These are phyloP conservation scores for Pythium vanterpoolii DNA, from an alignment of 352 stramenopile species.

Conservation along the genomic window DNA sequence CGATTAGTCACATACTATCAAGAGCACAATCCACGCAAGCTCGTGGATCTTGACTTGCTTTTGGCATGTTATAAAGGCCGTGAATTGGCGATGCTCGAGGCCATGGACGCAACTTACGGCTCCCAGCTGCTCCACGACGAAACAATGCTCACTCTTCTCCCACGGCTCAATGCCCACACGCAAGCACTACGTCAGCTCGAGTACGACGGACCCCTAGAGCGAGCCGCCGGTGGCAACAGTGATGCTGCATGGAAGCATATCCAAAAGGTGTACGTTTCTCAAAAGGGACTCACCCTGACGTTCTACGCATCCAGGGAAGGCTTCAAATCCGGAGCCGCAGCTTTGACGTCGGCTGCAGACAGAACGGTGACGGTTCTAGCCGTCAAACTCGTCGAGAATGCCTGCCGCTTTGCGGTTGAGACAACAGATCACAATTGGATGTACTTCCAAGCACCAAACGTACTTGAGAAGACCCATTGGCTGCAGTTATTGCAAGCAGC, in stretches of 20 bases:
- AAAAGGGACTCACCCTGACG: constrained; percentile 38
- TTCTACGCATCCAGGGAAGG: constrained; percentile 61
- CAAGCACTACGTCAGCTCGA: constrained; percentile 15
- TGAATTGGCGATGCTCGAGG: constrained; percentile 27
- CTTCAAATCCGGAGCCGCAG: constrained; percentile 38
- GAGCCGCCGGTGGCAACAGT: constrained; percentile 16
- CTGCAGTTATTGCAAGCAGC: constrained; percentile 30
- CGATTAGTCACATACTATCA: constrained; percentile 29
- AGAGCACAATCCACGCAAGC: constrained; percentile 30
- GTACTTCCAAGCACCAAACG: constrained; percentile 27
- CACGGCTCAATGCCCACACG: constrained; percentile 17
- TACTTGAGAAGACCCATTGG: constrained; percentile 26
- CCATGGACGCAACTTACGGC: constrained; percentile 28
- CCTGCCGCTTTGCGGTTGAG: constrained; percentile 31
- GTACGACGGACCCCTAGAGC: constrained; percentile 20
- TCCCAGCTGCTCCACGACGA: constrained; percentile 21
- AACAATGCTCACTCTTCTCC: constrained; percentile 16
- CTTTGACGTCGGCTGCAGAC: constrained; percentile 15
- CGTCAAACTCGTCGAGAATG: constrained; percentile 21
- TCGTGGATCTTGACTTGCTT: constrained; percentile 28
- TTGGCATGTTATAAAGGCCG: constrained; percentile 32
- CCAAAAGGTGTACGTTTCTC: constrained; percentile 41
- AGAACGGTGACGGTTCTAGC: constrained; percentile 32
- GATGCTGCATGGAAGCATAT: constrained; percentile 34
- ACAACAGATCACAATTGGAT: constrained; percentile 32